Base-by-base conservation (phyloP, 2,329 filamentous ascomycete genomes). In the Penicillium corylophilum region DNA sequence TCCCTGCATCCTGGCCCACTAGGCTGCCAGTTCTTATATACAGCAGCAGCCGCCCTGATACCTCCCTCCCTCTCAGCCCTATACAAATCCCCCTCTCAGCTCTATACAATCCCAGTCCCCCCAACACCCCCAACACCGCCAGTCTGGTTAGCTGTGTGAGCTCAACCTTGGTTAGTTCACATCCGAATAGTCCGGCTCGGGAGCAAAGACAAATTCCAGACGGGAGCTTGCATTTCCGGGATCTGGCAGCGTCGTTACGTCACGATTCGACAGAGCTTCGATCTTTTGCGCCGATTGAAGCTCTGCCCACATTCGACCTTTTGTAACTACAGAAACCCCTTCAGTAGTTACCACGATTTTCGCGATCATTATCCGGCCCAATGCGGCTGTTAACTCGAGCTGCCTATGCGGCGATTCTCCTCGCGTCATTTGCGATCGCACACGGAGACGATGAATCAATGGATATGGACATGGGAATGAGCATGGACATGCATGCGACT, bases 361-460 rank as follows among this genome's bases (percentile, higher is more conserved):
- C 35, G 28, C 24, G 40, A 51, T 42, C 29, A 7, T 9, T 28
- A 10, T 20, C 51, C 18, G 29, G 38, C 35, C 43, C 38, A 45
- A 71, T 71, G 68, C 58, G 63, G 53, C 56, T 51, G 42, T 51
- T 56, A 55, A 54, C 57, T 51, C 64, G 53, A 41, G 59, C 60
- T 57, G 64, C 68, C 28, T 54, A 69, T 16, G 65, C 59, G 53
- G 66, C 64, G 41, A 51, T 61, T 20, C 56, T 65, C 20, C 50
- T 74, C 31, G 63, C 60, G 26, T 60, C 65, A 9, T 51, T 66
- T 29, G 66, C 63, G 35, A 68, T 61, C 48, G 70, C 64, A 20
- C 71, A 73, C 50, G 66, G 66, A 31, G 66, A 68, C 43, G 66
- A 69, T 43, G 65, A 64, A 31, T 56, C 60, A 3, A 66, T 62